A percentile compares a stretch with the other conserved stretches of the same genome.
phyloP scores from a whole-genome alignment of 2,329 filamentous ascomycete genomes.

The Botrytis paeoniae region DNA sequence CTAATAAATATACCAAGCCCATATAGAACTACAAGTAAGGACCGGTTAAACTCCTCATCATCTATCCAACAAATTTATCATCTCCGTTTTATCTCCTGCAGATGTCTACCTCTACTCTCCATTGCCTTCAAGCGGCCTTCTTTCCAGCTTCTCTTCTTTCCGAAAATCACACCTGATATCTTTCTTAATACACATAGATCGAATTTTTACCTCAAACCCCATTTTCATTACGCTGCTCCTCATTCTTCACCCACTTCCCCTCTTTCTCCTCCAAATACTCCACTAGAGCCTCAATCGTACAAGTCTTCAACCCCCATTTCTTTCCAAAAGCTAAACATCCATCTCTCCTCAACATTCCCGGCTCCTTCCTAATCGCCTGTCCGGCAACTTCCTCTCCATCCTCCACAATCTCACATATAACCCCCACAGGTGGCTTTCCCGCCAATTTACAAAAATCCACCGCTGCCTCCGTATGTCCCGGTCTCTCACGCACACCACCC shows the following conservation, averaged over 20 bases:
- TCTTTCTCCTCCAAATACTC: conserved; percentile 48
- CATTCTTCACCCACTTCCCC: conserved; percentile 35
- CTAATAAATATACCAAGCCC: conserved; percentile 3
- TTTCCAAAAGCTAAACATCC: conserved; percentile 84
- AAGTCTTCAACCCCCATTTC: conserved; percentile 86
- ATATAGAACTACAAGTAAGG: conserved; percentile 6
- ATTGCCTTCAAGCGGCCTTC: background rate
- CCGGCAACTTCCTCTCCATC: conserved; percentile 74
- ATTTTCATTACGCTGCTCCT: conserved; percentile 12
- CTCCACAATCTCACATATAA: conserved; percentile 88
- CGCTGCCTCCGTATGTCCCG: conserved; percentile 90
- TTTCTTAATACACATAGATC: background rate
- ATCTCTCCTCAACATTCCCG: conserved; percentile 91
- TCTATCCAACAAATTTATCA: background rate
- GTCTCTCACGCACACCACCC: conserved; percentile 76
- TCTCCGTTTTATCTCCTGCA: background rate
- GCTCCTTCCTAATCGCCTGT: conserved; percentile 59
- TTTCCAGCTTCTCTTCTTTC: background rate
- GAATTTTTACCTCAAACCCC: background rate
- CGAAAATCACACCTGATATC: background rate
- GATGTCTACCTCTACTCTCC: background rate
- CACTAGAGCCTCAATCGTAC: conserved; percentile 90
- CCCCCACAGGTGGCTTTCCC: conserved; percentile 72
- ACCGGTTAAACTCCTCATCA: background rate
- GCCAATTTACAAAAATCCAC: conserved; percentile 86